Conservation (phyloP, 2,329 filamentous ascomycete genomes). For the Myrmaecium sp. region DNA sequence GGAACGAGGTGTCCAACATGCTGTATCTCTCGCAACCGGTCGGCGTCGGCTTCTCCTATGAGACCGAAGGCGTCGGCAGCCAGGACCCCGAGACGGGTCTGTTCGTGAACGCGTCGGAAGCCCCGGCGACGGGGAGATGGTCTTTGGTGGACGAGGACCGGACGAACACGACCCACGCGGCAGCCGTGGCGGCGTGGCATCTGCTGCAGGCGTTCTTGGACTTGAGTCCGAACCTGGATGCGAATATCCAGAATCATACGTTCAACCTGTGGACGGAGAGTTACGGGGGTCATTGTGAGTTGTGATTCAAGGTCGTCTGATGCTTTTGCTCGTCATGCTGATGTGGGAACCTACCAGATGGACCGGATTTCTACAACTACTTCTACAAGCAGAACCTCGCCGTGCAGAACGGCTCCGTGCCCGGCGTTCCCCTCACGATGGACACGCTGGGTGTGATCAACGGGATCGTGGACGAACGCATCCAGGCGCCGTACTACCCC, state of each 20-base stretch:
- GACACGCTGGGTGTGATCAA: conserved; percentile 39
- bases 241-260: conserved; percentile 33
- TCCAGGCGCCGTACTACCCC: conserved; percentile 30
- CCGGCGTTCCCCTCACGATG: conserved; percentile 34
- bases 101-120: conserved; percentile 1
- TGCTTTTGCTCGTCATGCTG: neutral
- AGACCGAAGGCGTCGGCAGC: conserved; percentile 6
- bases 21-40: conserved; percentile 23
- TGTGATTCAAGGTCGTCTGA: neutral
- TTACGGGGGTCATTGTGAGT: conserved; percentile 21
- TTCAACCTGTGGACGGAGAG: conserved; percentile 37
- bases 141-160: conserved; percentile 23
- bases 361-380: conserved; percentile 37
- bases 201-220: conserved; percentile 19
- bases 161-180: conserved; percentile 25
- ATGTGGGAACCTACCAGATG: too few species aligned
- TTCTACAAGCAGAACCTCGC: conserved; percentile 39
- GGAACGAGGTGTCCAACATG: conserved; percentile 23
- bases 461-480: conserved; percentile 34
- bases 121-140: conserved; percentile 1
- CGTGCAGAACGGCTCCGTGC: conserved; percentile 29
- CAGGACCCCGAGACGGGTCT: conserved; percentile 1
- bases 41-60: conserved; percentile 24
- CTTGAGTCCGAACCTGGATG: conserved; percentile 25
- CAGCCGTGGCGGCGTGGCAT: conserved; percentile 19